phyloP scores from a whole-genome alignment of 2,329 filamentous ascomycete species.

The Fonsecaea nubica region DNA sequence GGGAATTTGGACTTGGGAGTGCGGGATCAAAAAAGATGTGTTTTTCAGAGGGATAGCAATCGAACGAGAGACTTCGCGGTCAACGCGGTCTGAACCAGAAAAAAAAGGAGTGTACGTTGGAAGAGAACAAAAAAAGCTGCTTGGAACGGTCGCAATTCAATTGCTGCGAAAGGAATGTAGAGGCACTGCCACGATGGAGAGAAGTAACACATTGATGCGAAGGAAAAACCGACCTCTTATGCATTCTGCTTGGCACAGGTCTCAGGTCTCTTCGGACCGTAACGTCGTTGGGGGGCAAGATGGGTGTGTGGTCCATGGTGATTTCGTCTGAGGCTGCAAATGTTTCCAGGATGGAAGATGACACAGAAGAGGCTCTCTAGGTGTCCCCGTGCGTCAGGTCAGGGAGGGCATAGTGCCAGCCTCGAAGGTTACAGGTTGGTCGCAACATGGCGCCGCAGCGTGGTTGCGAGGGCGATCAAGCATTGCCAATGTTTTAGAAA shows the following conservation, averaged over 20 bases:
- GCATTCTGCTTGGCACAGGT: constrained; percentile 34
- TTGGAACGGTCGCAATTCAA: constrained; percentile 28
- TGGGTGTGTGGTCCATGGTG: constrained; percentile 30
- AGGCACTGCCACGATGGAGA: constrained; percentile 38
- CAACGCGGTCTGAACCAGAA: constrained; percentile 34
- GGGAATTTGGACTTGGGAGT: constrained; percentile 22
- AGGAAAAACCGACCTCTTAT: constrained; percentile 34
- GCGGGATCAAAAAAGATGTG: constrained; percentile 21
- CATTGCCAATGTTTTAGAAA: constrained; percentile 37
- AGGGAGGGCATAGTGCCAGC: constrained; percentile 20
- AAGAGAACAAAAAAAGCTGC: constrained; percentile 17
- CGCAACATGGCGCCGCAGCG: constrained; percentile 22
- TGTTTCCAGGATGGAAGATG: constrained; percentile 37
- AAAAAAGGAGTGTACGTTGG: constrained; percentile 31
- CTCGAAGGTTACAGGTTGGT: constrained; percentile 37
- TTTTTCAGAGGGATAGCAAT: constrained; percentile 14
- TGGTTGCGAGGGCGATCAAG: constrained; percentile 26
- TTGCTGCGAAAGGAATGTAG: constrained; percentile 39
- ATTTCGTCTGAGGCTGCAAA: constrained; percentile 39
- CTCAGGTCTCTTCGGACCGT: constrained; percentile 15
- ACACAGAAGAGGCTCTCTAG: constrained; percentile 29
- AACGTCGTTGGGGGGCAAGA: constrained; percentile 7
- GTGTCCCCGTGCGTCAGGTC: constrained; percentile 29
- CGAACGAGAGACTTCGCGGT: constrained; percentile 38
- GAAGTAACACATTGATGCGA: constrained; percentile 20